Base-by-base conservation (phyloP, 129 eudicot species). In the Gnaphalium uliginosum region DNA sequence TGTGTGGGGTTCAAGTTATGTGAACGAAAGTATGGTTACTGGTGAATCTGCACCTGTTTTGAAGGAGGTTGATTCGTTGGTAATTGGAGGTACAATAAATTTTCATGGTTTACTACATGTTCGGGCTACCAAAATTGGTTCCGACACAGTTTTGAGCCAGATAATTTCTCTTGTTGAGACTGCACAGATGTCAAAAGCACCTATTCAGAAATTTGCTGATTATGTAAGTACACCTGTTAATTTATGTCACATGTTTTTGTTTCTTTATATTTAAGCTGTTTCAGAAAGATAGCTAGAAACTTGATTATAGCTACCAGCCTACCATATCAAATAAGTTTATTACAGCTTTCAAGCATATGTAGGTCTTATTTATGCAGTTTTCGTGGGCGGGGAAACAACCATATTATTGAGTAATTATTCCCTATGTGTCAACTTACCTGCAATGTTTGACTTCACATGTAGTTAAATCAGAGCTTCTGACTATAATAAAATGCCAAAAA, bases 141-240 rank as follows among this genome's bases (percentile, higher is more conserved):
- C 97, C 22, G 85, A 89, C 71, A 91, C 97, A 3, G 94, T 95
- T 80, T 84, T 95, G 92, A 95, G 96, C 86, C 97, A 95, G 82
- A 95, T 91, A 60, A 92, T 91, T 63, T 87, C 91, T 59, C 80
- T 95, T 68, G 99, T 91, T 37, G 99, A 95, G 93, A 87, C 92
- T 1, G 99, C 99, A 69, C 99, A 95, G 79, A 95, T 95, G 99
- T 91, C 97, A 24, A 95, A 95, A 85, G 97, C 97, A 77, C 99
- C 99, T 13, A 95, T 95, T 61, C 99, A 91, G 85, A 89, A 95
- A 79, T 95, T 87, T 29, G 97, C 99, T 30, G 99, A 95, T 73
- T 87, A 72, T 85, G 99, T 91, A 80, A 91, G 99, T 85, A 57
- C 29, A 22, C 54, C 2, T 23, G 32, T 23, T 2, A 26, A 58